A percentile compares a stretch with the other conserved stretches of the same genome.
Evolutionary conservation across 805 yeast genomes (phyloP).

Genomic region (Tanozyma kutaoensis): DNA sequence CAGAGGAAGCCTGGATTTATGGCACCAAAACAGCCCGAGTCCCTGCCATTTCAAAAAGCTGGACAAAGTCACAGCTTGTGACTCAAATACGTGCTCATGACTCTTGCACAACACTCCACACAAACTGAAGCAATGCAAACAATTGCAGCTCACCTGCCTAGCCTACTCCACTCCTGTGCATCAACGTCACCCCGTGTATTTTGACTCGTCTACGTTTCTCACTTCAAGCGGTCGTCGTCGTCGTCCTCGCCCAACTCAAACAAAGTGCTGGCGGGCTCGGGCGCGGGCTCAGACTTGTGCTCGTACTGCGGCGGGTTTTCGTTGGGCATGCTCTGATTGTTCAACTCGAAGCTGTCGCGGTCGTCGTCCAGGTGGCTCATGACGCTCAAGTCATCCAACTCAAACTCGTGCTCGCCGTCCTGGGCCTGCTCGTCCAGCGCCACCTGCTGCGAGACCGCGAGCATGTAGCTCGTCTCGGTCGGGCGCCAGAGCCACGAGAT

Average conservation of each 20-base stretch:
- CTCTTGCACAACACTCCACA: too few species aligned
- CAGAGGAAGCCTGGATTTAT: too few species aligned
- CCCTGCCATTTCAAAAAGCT: too few species aligned
- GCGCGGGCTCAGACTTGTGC: slow-evolving; percentile 6
- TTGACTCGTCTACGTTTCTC: too few species aligned
- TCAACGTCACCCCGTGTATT: too few species aligned
- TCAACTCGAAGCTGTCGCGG: slow-evolving; percentile 27
- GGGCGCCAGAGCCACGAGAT: slow-evolving; percentile 96
- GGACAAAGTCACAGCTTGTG: too few species aligned
- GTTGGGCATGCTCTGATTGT: slow-evolving; percentile 6
- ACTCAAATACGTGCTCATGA: too few species aligned
- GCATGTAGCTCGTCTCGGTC: slow-evolving; percentile 84
- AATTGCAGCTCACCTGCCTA: too few species aligned
- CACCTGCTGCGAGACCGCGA: slow-evolving; percentile 88
- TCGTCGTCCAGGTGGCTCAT: slow-evolving; percentile 34
- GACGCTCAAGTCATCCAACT: slow-evolving; percentile 43
- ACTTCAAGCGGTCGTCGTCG: too few species aligned
- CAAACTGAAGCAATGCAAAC: too few species aligned
- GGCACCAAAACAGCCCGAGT: too few species aligned
- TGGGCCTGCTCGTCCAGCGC: slow-evolving; percentile 68
- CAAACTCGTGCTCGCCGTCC: slow-evolving; percentile 37
- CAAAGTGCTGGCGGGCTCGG: slow-evolving; percentile 15
- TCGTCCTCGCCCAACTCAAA: slow-evolving; percentile 29
- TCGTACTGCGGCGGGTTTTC: slow-evolving; percentile 21
- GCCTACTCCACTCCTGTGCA: too few species aligned